Percentiles rank a stretch among this genome's conserved stretches.
phyloP scores from a whole-genome alignment of 257 asterid species.

The Solanum paucissectum region DNA sequence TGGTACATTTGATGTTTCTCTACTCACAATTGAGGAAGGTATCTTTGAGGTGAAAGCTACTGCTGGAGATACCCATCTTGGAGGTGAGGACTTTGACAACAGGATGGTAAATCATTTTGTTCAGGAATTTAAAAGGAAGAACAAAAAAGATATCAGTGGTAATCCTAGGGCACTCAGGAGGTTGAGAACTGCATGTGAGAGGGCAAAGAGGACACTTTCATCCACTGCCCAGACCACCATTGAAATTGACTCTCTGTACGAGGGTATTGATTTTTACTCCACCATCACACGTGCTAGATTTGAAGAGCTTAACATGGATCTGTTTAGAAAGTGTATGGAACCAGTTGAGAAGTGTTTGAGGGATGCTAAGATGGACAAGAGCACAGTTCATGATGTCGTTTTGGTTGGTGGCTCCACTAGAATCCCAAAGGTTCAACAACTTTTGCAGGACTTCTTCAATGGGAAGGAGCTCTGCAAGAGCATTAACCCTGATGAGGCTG shows the following conservation, averaged over 20 bases:
- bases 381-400: constrained; percentile 58
- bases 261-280: constrained; percentile 71
- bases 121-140: constrained; percentile 74
- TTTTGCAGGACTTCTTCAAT: constrained; percentile 71
- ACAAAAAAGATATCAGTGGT: constrained; percentile 63
- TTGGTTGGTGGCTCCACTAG: constrained; percentile 79
- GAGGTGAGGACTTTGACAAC: constrained; percentile 82
- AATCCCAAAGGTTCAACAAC: constrained; percentile 68
- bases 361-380: constrained; percentile 81
- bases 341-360: constrained; percentile 79
- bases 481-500: constrained; percentile 80
- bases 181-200: constrained; percentile 71
- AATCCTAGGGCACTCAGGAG: constrained; percentile 70
- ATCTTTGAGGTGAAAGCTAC: constrained; percentile 41
- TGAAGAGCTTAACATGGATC: constrained; percentile 83
- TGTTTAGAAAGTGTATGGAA: constrained; percentile 72
- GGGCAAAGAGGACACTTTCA: constrained; percentile 78
- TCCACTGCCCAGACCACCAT: constrained; percentile 83
- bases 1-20: constrained; percentile 71
- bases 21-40: constrained; percentile 35
- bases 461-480: constrained; percentile 91
- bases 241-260: constrained; percentile 62
- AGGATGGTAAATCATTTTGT: constrained; percentile 80
- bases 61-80: constrained; percentile 52
- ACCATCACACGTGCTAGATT: constrained; percentile 76